Evolutionary conservation across 257 asterid species (phyloP), one percentile per base, ranked within the genome.

Genomic region (Penstemon davidsonii): DNA sequence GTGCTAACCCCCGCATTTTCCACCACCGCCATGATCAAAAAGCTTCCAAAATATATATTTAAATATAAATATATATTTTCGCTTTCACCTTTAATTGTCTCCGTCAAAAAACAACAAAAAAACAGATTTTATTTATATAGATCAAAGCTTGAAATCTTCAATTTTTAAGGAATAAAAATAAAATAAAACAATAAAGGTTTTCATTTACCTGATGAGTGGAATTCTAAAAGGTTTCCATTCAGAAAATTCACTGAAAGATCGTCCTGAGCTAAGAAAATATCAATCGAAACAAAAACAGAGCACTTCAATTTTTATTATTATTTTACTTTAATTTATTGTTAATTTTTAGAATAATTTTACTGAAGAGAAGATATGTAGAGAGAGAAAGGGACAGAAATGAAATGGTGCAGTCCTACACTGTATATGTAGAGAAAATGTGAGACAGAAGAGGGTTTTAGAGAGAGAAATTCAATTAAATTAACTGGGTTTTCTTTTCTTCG

Each of bases 11-110:
- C 83, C 68, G 84, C 89, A 86, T 87, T 88, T 46, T 91, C 97
- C 75, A 86, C 92, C 78, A 91, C 95, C 71, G 97, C 92, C 97
- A 91, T 91, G 91, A 84, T 87, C 74, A 51, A 60, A 66, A 73
- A 58, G 74, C 79, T 75, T 43, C 58, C 55, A 10, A 51, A 46
- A 25, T 42, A 52, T 49, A 25, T 25, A 25, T 62, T 7, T 8
- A 38, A 10, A 52, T 41, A 15, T 7, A 57, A 33, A n/a, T 4
- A 5, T 45, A 53, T 53, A 11, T 3, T 10, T 44, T 3, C n/a
- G 6, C 64, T 54, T 15, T 25, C 33, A 25, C 33, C 6, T 57
- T 37, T 60, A 51, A 36, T 52, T 64, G 57, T 57, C 33, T 1
- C 33, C 33, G 33, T 25, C 33, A 25, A 25, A 25, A 25, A 25